These are phyloP conservation scores for Dovyalis caffra DNA, from an alignment of 345 rosid species.

Conservation along the genomic window DNA sequence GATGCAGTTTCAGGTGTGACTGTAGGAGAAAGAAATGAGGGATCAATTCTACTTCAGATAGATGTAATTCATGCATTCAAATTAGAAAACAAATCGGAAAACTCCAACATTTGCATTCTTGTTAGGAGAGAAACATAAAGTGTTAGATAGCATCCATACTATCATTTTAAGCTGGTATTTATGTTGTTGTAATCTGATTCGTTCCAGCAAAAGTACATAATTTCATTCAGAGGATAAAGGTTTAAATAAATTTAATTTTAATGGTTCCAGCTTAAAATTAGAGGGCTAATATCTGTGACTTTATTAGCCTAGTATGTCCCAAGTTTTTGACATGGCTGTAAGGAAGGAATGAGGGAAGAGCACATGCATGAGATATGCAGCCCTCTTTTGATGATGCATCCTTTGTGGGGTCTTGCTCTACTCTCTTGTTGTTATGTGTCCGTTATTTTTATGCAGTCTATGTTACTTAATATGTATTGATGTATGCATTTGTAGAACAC, in stretches of 20 bases:
- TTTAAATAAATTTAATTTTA: neutral
- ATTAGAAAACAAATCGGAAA: neutral
- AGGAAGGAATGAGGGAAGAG: neutral
- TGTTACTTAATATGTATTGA: neutral
- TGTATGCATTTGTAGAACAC: neutral
- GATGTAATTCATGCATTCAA: neutral
- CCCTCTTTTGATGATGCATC: neutral
- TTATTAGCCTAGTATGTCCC: neutral
- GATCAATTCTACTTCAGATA: neutral
- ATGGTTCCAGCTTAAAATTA: neutral
- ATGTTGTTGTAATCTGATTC: neutral
- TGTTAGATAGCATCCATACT: neutral
- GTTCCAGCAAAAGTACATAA: neutral
- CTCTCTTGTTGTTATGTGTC: neutral
- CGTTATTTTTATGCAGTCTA: neutral
- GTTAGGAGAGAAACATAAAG: neutral
- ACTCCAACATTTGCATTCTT: neutral
- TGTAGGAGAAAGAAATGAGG: neutral
- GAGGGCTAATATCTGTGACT: neutral
- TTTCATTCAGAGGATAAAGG: neutral
- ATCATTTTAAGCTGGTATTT: neutral
- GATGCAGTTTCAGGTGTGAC: conserved; percentile 10
- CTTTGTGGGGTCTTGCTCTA: neutral
- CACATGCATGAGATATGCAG: neutral
- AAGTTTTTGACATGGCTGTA: neutral